A percentile compares a stretch with the other conserved stretches of the same genome.
Evolutionary conservation across 2,329 filamentous ascomycete species (phyloP).

Genomic region (Conoideocrella luteorostrata): DNA sequence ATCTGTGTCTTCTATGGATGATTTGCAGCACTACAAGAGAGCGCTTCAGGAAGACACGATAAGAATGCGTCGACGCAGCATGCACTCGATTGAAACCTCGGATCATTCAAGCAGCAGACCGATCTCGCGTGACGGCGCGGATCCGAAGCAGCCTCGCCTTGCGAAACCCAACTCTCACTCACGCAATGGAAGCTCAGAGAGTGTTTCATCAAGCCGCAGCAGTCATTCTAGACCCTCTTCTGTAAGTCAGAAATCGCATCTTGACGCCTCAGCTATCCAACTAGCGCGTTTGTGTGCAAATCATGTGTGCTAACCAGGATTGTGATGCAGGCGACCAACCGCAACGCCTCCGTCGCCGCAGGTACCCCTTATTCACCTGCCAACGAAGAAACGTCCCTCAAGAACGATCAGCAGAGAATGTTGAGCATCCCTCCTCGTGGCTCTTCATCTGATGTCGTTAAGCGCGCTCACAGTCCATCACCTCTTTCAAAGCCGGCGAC

Average conservation of each 20-base stretch:
- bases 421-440: constrained; percentile 55
- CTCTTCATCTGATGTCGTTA: constrained; percentile 60
- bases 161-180: constrained; percentile 25
- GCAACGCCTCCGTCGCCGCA: constrained; percentile 47
- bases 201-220: constrained; percentile 52
- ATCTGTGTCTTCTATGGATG: constrained; percentile 55
- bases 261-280: constrained; percentile 26
- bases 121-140: constrained; percentile 15
- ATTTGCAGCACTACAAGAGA: constrained; percentile 57
- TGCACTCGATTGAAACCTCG: constrained; percentile 54
- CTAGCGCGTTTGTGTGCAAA: constrained; percentile 29
- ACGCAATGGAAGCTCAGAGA: constrained; percentile 58
- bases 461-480: constrained; percentile 61
- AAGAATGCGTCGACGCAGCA: constrained; percentile 74
- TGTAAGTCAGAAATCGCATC: constrained; percentile 43
- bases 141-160: constrained; percentile 31
- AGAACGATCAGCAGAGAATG: constrained; percentile 47
- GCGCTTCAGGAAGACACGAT: constrained; percentile 60
- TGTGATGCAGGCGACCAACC: constrained; percentile 52
- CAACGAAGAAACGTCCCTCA: constrained; percentile 40
- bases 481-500: constrained; percentile 66
- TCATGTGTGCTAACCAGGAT: constrained; percentile 41
- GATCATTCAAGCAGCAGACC: constrained; percentile 15
- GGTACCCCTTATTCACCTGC: constrained; percentile 44
- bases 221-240: constrained; percentile 56